Evolutionary conservation across 768 basidiomycete genomes (phyloP), one percentile per base, ranked within the genome.

Genomic region (Sistotremastrum niveocremeum): DNA sequence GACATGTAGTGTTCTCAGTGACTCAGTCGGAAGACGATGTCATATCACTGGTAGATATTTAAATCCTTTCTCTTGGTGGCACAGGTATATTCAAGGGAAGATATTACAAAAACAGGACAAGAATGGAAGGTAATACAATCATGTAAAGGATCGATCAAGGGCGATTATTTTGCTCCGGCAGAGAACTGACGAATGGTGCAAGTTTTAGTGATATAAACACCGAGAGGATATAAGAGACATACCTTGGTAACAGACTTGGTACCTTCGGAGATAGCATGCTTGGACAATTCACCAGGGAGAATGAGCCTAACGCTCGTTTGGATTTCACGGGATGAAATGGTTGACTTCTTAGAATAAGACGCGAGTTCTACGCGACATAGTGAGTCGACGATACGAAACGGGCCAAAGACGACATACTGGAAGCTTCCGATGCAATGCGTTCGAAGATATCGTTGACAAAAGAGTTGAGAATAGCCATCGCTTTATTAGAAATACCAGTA

Each of bases 201-300:
- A 20, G 20, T 20, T 20, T 20, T 20, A 20, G 20, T 20, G 20
- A 20, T 20, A 20, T 20, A 20, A 20, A 20, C 20, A 20, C 20
- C 20, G 20, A 20, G 20, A 20, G 20, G 20, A 20, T 20, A 20
- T 20, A 20, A 20, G 20, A 20, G 20, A 20, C 20, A 20, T 20
- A 65, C 66, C 68, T 80, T 81, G 53, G 80, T 81, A 49, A 81
- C 79, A 33, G 72, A 74, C 68, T 81, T 81, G 44, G 77, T 81
- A 48, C 94, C 94, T 65, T 98, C 94, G 29, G 90, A 94, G 64
- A 97, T 95, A 46, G 94, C 94, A 62, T 98, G 94, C 73, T 98
- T 98, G 60, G 91, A 86, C 39, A 98, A 79, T 68, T 97, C 93
- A 67, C 91, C 94, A 50, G 93, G 91, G 31, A 98, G 81, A 59